Base-by-base conservation (phyloP, 371 early-diverging fungal genomes). In the Dichotomocladium elegans region DNA sequence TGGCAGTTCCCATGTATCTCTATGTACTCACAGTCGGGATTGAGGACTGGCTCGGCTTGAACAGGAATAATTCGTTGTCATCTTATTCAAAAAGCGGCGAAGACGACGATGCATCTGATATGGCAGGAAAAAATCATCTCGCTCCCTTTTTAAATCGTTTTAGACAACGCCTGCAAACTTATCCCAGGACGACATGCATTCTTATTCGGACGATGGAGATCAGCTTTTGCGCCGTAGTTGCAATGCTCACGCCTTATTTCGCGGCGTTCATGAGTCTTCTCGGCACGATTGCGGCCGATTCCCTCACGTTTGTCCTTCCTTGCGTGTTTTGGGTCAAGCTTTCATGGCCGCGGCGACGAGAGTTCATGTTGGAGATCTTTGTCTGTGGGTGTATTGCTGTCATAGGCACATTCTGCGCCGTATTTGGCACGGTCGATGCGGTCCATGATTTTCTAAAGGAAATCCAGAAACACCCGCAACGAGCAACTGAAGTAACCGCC, bases 231-330 rank as follows among this genome's bases (percentile, higher is more conserved):
- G 74, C 80, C 2, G 24, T 55, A 11, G 57, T 87, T 37, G 90
- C 92, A 12, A 67, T 91, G 60, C 70, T 82, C 48, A 71, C 92
- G n/a, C 90, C 93, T 0, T 88, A 80, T 64, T 91, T 93, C 60
- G 80, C 85, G 27, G 86, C 89, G 59, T 75, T 91, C 47, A 89
- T 92, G 87, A 77, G 84, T 8, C 63, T 94, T 37, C 57, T 94
- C 21, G 93, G 94, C 8, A 89, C 92, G 4, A 51, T 92, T n/a
- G 79, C 87, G 14, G 85, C 82, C 27, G 86, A 85, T 34, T 68
- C 84, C 55, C 73, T 91, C 37, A 83, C 90, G 10, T 92, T 93
- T 65, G 82, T 94, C 15, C 72, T 92, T 45, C 94, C 94, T 0
- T 77, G 88, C 19, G 56, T 89, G 15, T 92, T 87, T 63, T 87